Conservation (phyloP, 495 filamentous ascomycete species). For the Talaromyces liani region DNA sequence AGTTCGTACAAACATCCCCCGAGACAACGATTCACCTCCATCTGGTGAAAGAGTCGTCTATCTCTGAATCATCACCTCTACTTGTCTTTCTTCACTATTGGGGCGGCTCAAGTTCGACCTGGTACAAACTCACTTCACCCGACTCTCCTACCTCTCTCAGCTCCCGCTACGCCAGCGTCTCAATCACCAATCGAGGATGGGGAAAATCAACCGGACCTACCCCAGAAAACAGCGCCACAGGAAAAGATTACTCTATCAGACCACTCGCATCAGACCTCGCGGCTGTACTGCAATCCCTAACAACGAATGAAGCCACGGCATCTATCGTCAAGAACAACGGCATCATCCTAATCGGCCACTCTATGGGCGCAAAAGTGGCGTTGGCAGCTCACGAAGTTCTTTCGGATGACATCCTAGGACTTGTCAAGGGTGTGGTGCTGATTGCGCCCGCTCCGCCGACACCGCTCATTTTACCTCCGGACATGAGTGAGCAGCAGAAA, state of each 20-base stretch:
- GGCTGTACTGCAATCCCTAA: constrained; percentile 15
- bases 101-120: constrained; percentile 35
- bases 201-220: constrained; percentile 27
- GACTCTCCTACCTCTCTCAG: constrained; percentile 14
- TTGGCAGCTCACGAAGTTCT: constrained; percentile 19
- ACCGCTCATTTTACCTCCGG: constrained; percentile 21
- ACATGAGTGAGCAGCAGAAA: constrained; percentile 30
- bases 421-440: constrained; percentile 26
- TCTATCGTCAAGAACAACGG: constrained; percentile 13
- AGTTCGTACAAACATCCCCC: neutral
- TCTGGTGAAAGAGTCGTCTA: neutral
- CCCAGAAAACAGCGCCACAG: neutral
- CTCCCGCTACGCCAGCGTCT: constrained; percentile 17
- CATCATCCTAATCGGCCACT: constrained; percentile 32
- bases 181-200: constrained; percentile 34
- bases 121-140: constrained; percentile 20
- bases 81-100: constrained; percentile 38
- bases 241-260: constrained; percentile 18
- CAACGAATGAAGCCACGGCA: neutral
- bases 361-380: constrained; percentile 38
- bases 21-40: constrained; percentile 1
- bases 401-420: neutral
- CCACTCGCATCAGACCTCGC: constrained; percentile 26
- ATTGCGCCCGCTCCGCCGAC: constrained; percentile 29
- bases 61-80: constrained; percentile 10